Percentiles rank a stretch among this genome's conserved stretches.
Conservation (phyloP, 495 filamentous ascomycete genomes). For the Sabuloglossum arenarium region DNA sequence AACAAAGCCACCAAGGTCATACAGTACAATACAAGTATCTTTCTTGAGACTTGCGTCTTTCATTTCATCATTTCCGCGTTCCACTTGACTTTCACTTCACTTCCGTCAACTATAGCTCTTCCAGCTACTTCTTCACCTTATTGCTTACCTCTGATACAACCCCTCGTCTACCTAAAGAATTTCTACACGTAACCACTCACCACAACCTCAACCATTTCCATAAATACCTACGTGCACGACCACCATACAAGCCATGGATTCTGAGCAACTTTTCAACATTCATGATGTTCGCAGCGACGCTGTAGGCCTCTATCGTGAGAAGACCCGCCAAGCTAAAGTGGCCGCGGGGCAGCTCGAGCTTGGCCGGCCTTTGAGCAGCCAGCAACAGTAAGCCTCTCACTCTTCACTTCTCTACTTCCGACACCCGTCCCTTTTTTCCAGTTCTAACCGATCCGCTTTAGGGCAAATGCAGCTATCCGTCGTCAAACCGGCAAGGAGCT, state of each 20-base stretch:
- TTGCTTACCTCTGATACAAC: neutral
- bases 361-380: neutral
- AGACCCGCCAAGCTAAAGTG: neutral
- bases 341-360: neutral
- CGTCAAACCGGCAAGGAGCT: neutral
- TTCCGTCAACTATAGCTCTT: neutral
- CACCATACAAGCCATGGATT: neutral
- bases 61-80: neutral
- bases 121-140: neutral
- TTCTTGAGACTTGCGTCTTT: neutral
- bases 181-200: neutral
- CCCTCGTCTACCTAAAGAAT: neutral
- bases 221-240: neutral
- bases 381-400: neutral
- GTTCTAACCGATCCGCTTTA: neutral
- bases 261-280: neutral
- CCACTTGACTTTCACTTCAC: neutral
- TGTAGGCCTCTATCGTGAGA: conserved; percentile 4
- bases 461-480: conserved; percentile 2
- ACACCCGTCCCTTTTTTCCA: neutral
- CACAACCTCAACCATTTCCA: neutral
- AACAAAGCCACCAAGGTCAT: too few species aligned
- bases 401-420: neutral
- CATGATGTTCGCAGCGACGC: conserved; percentile 4
- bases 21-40: too few species aligned